These are phyloP conservation scores for Coemansia aciculifera DNA, from an alignment of 192 early-diverging fungal genomes.

Conservation along the genomic window DNA sequence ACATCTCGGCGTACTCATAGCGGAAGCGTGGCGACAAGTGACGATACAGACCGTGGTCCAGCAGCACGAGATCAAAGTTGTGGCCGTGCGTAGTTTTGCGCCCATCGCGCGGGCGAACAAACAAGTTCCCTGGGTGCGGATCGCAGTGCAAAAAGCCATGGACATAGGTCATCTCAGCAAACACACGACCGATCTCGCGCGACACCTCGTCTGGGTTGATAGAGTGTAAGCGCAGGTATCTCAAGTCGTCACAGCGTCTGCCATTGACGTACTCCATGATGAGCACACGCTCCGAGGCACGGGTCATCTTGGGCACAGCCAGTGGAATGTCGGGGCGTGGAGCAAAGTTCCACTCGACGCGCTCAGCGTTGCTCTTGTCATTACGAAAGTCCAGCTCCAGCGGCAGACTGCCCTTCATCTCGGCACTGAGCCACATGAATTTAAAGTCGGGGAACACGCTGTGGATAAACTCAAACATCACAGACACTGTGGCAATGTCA, in stretches of 20 bases:
- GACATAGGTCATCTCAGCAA: constrained; percentile 89
- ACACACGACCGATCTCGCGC: constrained; percentile 69
- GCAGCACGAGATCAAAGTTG: constrained; percentile 87
- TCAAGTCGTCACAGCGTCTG: constrained; percentile 74
- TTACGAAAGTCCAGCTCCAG: constrained; percentile 83
- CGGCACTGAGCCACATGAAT: constrained; percentile 86
- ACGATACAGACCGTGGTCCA: constrained; percentile 91
- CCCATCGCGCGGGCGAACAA: constrained; percentile 61
- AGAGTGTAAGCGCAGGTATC: constrained; percentile 65
- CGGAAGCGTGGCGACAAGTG: constrained; percentile 68
- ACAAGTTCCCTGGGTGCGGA: constrained; percentile 90
- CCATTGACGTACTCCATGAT: constrained; percentile 86
- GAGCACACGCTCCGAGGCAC: constrained; percentile 74
- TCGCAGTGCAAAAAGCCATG: constrained; percentile 89
- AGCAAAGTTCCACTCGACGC: constrained; percentile 65
- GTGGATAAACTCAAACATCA: constrained; percentile 65
- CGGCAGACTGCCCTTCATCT: constrained; percentile 82
- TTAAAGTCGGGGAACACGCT: constrained; percentile 86
- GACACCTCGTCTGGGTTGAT: constrained; percentile 79
- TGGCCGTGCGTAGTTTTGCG: constrained; percentile 52
- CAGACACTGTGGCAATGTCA: constrained; percentile 74
- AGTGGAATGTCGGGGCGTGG: constrained; percentile 53
- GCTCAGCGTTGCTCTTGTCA: constrained; percentile 76
- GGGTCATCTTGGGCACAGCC: constrained; percentile 77
- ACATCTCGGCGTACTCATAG: constrained; percentile 85